Conservation (phyloP, 495 filamentous ascomycete genomes). For the Apiosordaria backusii region DNA sequence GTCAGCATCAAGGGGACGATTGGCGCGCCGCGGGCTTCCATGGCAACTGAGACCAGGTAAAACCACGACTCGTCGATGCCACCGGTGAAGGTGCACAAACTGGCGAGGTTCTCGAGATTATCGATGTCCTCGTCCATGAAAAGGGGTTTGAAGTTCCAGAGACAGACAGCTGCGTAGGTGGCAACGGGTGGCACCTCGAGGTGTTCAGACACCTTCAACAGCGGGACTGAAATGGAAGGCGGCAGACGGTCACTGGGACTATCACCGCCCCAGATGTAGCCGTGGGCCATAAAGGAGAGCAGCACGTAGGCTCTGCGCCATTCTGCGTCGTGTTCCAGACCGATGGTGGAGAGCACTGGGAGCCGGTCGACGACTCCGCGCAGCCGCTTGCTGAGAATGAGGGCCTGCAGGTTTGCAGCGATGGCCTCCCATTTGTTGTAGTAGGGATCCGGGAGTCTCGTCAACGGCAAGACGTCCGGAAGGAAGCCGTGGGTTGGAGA, state of each 20-base stretch:
- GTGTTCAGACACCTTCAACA: constrained; percentile 70
- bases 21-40: constrained; percentile 89
- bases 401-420: constrained; percentile 74
- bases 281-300: constrained; percentile 76
- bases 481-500: constrained; percentile 86
- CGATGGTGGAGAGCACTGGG: constrained; percentile 74
- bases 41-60: constrained; percentile 89
- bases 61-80: constrained; percentile 98
- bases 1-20: constrained; percentile 82
- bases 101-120: constrained; percentile 77
- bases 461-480: constrained; percentile 73
- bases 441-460: constrained; percentile 77
- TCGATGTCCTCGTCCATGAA: constrained; percentile 77
- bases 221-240: constrained; percentile 75
- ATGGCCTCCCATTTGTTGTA: constrained; percentile 92
- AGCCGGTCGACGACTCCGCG: constrained; percentile 71
- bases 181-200: constrained; percentile 91
- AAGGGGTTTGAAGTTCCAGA: constrained; percentile 96
- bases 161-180: constrained; percentile 83
- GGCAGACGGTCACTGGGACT: constrained; percentile 79
- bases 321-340: constrained; percentile 76
- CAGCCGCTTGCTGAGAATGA: constrained; percentile 79
- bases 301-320: constrained; percentile 88
- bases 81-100: constrained; percentile 88
- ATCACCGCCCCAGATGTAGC: constrained; percentile 91